phyloP scores from a whole-genome alignment of 371 early-diverging fungal species.

The Rhizopus sp. region DNA sequence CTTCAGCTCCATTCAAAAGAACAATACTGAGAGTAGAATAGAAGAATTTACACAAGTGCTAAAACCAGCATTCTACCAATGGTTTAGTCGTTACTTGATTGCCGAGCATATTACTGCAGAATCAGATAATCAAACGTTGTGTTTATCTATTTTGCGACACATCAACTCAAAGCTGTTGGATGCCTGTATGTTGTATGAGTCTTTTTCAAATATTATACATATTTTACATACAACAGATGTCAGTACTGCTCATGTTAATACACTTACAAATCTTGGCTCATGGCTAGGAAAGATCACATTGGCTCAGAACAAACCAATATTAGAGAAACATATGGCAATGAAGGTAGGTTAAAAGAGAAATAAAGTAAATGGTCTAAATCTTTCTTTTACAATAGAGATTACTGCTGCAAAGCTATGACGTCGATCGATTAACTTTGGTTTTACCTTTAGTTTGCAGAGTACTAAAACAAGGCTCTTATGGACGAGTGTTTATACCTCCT shows the following conservation, averaged over 20 bases:
- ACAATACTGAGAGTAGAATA: constrained; percentile 81
- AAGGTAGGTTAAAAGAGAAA: constrained; percentile 59
- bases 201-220: constrained; percentile 79
- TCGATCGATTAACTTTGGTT: constrained; percentile 84
- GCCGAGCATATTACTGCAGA: constrained; percentile 91
- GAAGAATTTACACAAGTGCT: constrained; percentile 76
- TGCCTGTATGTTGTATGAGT: constrained; percentile 80
- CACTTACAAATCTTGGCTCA: constrained; percentile 92
- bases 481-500: constrained; percentile 90
- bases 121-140: constrained; percentile 90
- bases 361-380: not conserved
- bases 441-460: constrained; percentile 98
- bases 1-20: constrained; percentile 89
- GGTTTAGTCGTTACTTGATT: constrained; percentile 92
- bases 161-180: constrained; percentile 62
- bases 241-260: constrained; percentile 81
- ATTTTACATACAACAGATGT: constrained; percentile 92
- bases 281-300: constrained; percentile 96
- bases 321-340: constrained; percentile 89
- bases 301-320: constrained; percentile 89
- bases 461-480: constrained; percentile 80
- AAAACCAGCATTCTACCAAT: constrained; percentile 64
- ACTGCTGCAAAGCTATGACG: constrained; percentile 87
- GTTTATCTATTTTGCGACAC: constrained; percentile 74
- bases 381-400: constrained; percentile 60